Conservation (phyloP, 345 rosid genomes). For the Psidium guajava region DNA sequence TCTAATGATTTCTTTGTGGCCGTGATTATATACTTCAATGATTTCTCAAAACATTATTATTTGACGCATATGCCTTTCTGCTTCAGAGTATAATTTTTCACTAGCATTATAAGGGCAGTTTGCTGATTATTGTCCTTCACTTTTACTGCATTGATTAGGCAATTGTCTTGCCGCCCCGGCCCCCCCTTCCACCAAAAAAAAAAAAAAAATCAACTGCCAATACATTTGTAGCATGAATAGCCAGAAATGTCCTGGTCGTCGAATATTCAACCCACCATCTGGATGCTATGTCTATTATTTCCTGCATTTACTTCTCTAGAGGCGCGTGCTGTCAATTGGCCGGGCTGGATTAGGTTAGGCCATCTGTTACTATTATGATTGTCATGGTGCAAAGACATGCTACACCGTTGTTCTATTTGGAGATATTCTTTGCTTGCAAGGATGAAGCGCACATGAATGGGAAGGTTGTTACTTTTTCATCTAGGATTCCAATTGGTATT, state of each 20-base stretch:
- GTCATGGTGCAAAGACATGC: not conserved
- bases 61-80: not conserved
- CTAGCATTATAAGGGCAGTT: not conserved
- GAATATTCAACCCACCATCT: not conserved
- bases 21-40: not conserved
- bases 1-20: not conserved
- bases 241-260: not conserved
- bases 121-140: not conserved
- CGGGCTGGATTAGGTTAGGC: not conserved
- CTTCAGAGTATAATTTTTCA: not conserved
- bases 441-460: not conserved
- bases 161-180: not conserved
- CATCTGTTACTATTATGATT: not conserved
- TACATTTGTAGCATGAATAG: not conserved
- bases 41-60: not conserved
- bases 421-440: not conserved
- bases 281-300: not conserved
- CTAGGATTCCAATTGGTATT: not conserved
- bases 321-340: not conserved
- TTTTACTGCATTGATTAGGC: not conserved
- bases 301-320: not conserved
- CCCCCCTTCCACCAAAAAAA: not conserved
- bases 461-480: not conserved
- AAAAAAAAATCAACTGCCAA: not conserved
- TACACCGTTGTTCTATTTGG: not conserved